Conservation (phyloP, 83 land plant species). For the Picea abies region DNA sequence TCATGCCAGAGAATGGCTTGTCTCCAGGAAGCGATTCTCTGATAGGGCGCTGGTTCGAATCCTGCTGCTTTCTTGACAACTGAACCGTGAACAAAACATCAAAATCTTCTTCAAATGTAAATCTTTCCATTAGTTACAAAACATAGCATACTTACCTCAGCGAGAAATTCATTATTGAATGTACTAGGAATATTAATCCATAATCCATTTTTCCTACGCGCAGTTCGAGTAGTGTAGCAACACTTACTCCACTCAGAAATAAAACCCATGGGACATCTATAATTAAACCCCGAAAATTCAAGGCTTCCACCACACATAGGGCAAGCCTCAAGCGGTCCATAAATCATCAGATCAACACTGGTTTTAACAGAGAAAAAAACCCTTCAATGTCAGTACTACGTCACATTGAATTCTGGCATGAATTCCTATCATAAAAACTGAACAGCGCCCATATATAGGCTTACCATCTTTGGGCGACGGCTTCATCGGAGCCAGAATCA, state of each 20-base stretch:
- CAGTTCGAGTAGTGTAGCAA: slow-evolving; percentile 39
- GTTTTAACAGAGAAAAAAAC: not conserved
- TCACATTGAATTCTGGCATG: too few species aligned
- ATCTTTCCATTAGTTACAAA: too few species aligned
- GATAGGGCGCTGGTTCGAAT: slow-evolving; percentile 32
- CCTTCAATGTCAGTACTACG: not conserved
- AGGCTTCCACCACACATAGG: slow-evolving; percentile 49
- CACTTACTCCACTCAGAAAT: slow-evolving; percentile 80
- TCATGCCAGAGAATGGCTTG: slow-evolving; percentile 64
- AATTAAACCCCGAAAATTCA: slow-evolving; percentile 41
- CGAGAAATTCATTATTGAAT: slow-evolving; percentile 20
- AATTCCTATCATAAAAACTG: too few species aligned
- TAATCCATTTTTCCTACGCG: slow-evolving; percentile 38
- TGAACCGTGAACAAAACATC: slow-evolving; percentile 4
- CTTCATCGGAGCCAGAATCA: slow-evolving; percentile 34
- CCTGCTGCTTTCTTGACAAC: slow-evolving; percentile 53
- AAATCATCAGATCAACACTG: slow-evolving; percentile 73
- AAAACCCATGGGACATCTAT: slow-evolving; percentile 40
- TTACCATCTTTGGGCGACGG: slow-evolving; percentile 37
- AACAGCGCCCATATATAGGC: too few species aligned
- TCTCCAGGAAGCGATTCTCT: slow-evolving; percentile 20
- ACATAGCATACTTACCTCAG: not conserved
- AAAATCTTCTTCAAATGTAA: too few species aligned
- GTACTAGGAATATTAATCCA: slow-evolving; percentile 48
- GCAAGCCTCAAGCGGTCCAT: slow-evolving; percentile 63